Evolutionary conservation across 306 rosid genomes (phyloP), one percentile per base, ranked within the genome.

Genomic region (Vigna radiata): DNA sequence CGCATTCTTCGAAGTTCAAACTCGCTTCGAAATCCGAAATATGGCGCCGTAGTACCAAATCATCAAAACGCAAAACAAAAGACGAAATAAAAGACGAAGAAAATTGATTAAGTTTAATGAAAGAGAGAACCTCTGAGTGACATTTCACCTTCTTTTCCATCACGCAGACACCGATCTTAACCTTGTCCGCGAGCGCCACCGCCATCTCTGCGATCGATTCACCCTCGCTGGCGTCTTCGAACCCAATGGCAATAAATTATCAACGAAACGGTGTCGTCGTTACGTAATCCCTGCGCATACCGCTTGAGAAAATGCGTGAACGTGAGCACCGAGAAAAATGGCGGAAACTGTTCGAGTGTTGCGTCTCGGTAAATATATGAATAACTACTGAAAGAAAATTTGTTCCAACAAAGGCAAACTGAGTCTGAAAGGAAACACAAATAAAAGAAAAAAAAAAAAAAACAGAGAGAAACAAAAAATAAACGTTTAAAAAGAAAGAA

Each of bases 141-240:
- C 95, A 87, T 89, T 95, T 95, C 97, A 95, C 99, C 99, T 95
- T 95, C 99, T 95, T 95, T 89, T 91, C 97, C 99, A 92, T 92
- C 50, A 95, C 99, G 68, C 99, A 92, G 12, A 95, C 98, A 72
- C 99, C 99, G 81, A 95, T 77, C 72, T 58, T 86, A 65, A 95
- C 75, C 87, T 88, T 81, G 61, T 63, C 77, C 48, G 60, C 63
- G 5, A 1, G 49, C 49, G 1, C 49, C 74, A 36, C 73, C 76
- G 44, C 83, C 88, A 53, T 73, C 18, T 21, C 19, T 41, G 46
- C 15, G n/a, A 64, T 27, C 46, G 83, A 9, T 64, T 60, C 13
- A 48, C 7, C 52, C 36, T 70, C 21, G 65, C 47, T 68, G 29
- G 3, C 8, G 8, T 14, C 19, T 33, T 12, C 29, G 15, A 17